phyloP scores from a whole-genome alignment of 192 early-diverging fungal species.

The Funneliformis geosporum region DNA sequence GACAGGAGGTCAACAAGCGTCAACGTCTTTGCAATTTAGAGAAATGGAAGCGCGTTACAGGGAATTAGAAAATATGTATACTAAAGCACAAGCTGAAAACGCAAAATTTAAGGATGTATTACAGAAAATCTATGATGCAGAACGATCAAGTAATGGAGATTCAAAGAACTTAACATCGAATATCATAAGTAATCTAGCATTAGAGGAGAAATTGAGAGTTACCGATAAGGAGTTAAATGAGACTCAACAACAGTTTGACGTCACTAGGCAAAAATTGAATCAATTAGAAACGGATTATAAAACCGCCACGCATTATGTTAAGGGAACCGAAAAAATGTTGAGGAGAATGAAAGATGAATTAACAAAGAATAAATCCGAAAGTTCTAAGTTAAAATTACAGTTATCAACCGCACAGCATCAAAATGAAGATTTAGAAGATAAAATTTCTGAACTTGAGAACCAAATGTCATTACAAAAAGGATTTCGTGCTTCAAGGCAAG shows the following conservation, averaged over 20 bases:
- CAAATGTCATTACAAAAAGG: constrained; percentile 34
- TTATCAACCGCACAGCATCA: constrained; percentile 8
- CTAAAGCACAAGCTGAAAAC: background rate
- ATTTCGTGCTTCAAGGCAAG: constrained; percentile 20
- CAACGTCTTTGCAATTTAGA: constrained; percentile 17
- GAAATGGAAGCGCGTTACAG: constrained; percentile 31
- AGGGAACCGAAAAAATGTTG: constrained; percentile 41
- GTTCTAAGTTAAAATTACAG: background rate
- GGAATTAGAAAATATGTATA: constrained; percentile 32
- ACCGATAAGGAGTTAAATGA: background rate
- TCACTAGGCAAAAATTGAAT: constrained; percentile 34
- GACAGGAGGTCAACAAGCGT: background rate
- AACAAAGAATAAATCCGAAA: constrained; percentile 26
- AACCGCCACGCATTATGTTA: constrained; percentile 37
- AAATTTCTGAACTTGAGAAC: constrained; percentile 38
- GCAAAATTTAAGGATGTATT: constrained; percentile 30
- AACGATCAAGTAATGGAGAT: background rate
- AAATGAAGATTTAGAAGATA: constrained; percentile 40
- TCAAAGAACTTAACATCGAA: background rate
- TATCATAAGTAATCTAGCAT: background rate
- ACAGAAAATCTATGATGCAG: constrained; percentile 30
- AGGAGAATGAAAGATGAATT: constrained; percentile 40
- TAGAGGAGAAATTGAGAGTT: constrained; percentile 23
- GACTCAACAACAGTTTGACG: constrained; percentile 25
- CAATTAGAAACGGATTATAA: constrained; percentile 49